Evolutionary conservation across 805 yeast species (phyloP).

Genomic region (Cyberlindnera sargentensis): DNA sequence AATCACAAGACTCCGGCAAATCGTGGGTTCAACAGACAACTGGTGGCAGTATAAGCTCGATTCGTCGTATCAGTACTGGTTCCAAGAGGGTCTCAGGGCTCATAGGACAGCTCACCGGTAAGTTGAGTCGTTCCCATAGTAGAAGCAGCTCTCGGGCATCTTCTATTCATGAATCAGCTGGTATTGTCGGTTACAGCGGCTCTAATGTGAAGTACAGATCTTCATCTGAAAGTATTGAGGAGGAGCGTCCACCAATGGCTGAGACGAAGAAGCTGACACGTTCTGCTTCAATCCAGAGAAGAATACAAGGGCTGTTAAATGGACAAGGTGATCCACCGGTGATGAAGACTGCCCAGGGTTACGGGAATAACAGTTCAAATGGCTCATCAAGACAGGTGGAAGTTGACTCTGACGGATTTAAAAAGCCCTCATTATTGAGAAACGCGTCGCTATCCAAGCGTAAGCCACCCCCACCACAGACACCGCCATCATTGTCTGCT

Average conservation of each 20-base stretch:
- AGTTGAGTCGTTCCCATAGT: slow-evolving; percentile 21
- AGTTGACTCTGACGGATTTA: slow-evolving; percentile 23
- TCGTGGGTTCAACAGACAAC: slow-evolving; percentile 27
- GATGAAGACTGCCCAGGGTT: slow-evolving; percentile 66
- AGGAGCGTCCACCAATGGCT: slow-evolving; percentile 9
- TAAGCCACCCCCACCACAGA: slow-evolving; percentile 12
- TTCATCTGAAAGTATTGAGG: slow-evolving; percentile 21
- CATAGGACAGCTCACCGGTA: slow-evolving; percentile 23
- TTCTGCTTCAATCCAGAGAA: slow-evolving; percentile 23
- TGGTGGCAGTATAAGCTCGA: slow-evolving; percentile 26
- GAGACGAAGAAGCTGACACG: slow-evolving; percentile 10
- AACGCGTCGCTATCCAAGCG: slow-evolving; percentile 12
- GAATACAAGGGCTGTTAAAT: slow-evolving; percentile 24
- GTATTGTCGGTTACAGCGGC: slow-evolving; percentile 4
- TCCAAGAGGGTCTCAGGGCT: slow-evolving; percentile 16
- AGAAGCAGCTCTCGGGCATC: slow-evolving; percentile 23
- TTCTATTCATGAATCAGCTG: slow-evolving; percentile 22
- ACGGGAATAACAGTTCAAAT: slow-evolving; percentile 58
- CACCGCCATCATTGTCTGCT: slow-evolving; percentile 19
- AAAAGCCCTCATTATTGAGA: slow-evolving; percentile 17
- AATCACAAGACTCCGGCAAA: slow-evolving; percentile 30
- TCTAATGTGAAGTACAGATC: slow-evolving; percentile 11
- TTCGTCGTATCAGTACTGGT: slow-evolving; percentile 25
- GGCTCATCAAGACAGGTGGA: slow-evolving; percentile 1
- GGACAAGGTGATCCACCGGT: slow-evolving; percentile 37